phyloP scores from a whole-genome alignment of 805 yeast species.

The Priceomyces fermenticarens region DNA sequence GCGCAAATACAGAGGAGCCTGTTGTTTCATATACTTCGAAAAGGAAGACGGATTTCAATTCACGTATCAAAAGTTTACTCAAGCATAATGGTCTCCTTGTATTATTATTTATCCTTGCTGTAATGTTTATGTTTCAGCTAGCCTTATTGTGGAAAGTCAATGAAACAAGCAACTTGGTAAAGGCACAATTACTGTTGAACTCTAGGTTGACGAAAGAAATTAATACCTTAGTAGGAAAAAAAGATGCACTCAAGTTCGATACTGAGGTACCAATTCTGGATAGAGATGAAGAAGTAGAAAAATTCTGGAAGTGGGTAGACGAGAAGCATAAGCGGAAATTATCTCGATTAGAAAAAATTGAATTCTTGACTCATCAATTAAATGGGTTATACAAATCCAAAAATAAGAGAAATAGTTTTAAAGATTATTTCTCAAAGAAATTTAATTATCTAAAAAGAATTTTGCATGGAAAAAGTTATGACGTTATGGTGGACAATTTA shows the following conservation, averaged over 20 bases:
- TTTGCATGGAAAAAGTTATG: neutral
- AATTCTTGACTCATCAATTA: conserved; percentile 18
- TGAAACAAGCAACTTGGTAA: conserved; percentile 21
- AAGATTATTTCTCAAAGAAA: conserved; percentile 4
- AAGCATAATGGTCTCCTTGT: conserved; percentile 15
- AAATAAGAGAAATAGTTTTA: neutral
- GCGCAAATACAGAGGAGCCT: neutral
- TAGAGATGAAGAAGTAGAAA: conserved; percentile 4
- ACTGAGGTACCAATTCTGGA: neutral
- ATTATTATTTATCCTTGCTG: conserved; percentile 14
- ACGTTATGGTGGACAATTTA: conserved; percentile 7
- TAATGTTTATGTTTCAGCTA: conserved; percentile 20
- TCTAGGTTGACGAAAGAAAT: conserved; percentile 11
- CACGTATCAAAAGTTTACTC: conserved; percentile 7
- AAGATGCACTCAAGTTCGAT: conserved; percentile 1
- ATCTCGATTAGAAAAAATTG: conserved; percentile 15
- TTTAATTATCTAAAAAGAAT: conserved; percentile 8
- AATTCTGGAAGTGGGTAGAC: conserved; percentile 22
- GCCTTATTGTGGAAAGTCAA: conserved; percentile 12
- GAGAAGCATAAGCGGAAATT: conserved; percentile 14
- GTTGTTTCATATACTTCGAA: neutral
- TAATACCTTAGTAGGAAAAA: conserved; percentile 3
- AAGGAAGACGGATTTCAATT: neutral
- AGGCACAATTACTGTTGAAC: conserved; percentile 17
- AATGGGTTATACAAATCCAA: conserved; percentile 7